Evolutionary conservation across 225 moss, liverwort and hornwort species (phyloP), one percentile per base, ranked within the genome.

Genomic region (Ulota crispa): DNA sequence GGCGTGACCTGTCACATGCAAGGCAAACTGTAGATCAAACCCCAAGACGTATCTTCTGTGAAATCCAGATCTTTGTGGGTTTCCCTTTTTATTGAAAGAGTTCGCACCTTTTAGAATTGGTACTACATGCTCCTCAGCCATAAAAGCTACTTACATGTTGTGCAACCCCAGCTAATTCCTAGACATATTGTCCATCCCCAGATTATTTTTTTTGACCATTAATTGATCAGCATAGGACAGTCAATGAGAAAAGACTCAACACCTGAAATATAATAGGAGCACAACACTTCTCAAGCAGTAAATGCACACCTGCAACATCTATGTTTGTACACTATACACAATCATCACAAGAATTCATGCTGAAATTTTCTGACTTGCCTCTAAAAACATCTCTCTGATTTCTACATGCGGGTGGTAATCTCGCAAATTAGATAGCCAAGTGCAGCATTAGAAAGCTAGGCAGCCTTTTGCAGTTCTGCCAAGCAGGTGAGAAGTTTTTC

Each of bases 401-500:
- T 19, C 20, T 19, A 20, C 8, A 64, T 36, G 36, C 64, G 8
- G 3, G 64, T 36, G 47, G 47, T 47, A 16, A 36, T 20, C 64
- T 64, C 34, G 19, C 34, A 64, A 66, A 34, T 37, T 37, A 8
- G 28, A 11, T 27, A 18, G 9, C 27, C 10, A 31, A 64, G n/a
- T n/a, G 8, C n/a, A 23, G 42, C 41, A 2, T 11, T 23, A 70
- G 41, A 79, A 70, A 70, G 45, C 43, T 43, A 66, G 54, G 73
- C 65, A 68, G 57, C 47, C 47, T 21, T 76, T 19, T 72, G 78
- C 54, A 83, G 78, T 15, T 83, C 83, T 18, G 63, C 71, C 42
- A 86, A 83, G 75, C 86, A 86, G 8, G 80, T 34, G 56, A 86
- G 79, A 7, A 83, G 72, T 30, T 72, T 42, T 63, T 73, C 80